These are phyloP conservation scores for Didymella sp. DNA, from an alignment of 2,329 filamentous ascomycete genomes.

Conservation along the genomic window DNA sequence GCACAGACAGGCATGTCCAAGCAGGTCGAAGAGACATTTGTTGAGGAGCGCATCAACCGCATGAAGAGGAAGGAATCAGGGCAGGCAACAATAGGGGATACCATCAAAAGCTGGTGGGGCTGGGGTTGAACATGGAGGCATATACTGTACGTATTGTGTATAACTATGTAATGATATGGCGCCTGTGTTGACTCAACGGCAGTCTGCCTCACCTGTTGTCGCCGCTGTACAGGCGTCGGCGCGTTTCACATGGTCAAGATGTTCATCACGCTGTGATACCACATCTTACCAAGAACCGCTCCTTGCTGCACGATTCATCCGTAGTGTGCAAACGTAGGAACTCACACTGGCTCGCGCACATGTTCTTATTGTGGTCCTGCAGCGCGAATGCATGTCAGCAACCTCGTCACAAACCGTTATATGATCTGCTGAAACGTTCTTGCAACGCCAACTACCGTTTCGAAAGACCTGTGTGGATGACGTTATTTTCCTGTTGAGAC, in stretches of 20 bases:
- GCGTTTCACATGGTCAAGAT: neutral
- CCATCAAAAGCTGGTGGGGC: conserved; percentile 48
- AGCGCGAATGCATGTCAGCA: neutral
- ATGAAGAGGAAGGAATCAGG: conserved; percentile 47
- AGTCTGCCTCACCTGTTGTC: neutral
- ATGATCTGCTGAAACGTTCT: neutral
- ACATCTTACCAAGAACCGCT: neutral
- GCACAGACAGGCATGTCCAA: conserved; percentile 42
- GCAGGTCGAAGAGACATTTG: conserved; percentile 42
- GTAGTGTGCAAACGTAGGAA: neutral
- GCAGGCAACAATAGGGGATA: conserved; percentile 48
- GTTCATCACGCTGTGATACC: neutral
- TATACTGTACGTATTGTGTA: conserved; percentile 20
- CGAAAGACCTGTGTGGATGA: neutral
- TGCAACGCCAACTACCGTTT: neutral
- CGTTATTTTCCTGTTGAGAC: neutral
- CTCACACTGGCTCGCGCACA: neutral
- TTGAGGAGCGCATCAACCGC: conserved; percentile 45
- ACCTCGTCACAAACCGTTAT: neutral
- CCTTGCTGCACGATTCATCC: neutral
- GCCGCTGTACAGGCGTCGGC: neutral
- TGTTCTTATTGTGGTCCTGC: neutral
- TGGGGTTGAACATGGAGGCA: conserved; percentile 36
- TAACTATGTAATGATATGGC: conserved; percentile 2
- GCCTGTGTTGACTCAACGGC: conserved; percentile 3